Base-by-base conservation (phyloP, 768 basidiomycete genomes). In the Jaapia argillacea region DNA sequence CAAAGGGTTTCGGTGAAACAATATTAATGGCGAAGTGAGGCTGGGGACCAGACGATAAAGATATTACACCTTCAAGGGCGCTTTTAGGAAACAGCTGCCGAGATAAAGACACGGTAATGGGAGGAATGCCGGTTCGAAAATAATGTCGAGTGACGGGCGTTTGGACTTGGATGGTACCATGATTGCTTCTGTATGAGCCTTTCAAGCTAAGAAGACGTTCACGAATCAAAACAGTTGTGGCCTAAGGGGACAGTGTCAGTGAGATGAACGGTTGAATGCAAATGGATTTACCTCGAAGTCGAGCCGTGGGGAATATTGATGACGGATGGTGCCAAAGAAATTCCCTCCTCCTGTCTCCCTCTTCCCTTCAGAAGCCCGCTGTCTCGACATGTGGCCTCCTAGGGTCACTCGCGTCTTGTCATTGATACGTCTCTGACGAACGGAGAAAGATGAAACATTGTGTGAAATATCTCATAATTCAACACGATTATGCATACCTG, bases 271-370 rank as follows among this genome's bases (percentile, higher is more conserved):
- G 6, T 25, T 20, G 24, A 36, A 7, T 14, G 25, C 26, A 7
- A n/a, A n/a, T n/a, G n/a, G n/a, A n/a, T 26, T 10, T n/a, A 67
- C 67, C 55, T 70, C 63, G 20, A 68, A 56, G 50, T 57, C 65
- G 26, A 72, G 50, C 31, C 75, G 73, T 12, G 85, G 83, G 23
- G 85, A 85, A 54, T 77, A 78, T 52, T 87, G 84, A 58, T 90
- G 82, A 45, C 72, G 75, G 39, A 92, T 59, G 2, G 86, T 86
- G 27, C 84, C 85, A 21, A 76, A 55, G 28, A 91, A 24, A n/a
- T 42, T 45, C 20, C 38, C 24, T 5, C 45, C 44, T 3, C 13
- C 24, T 12, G 25, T 43, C 24, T 39, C 13, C 23, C 20, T 31
- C 50, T 13, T 22, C 12, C 21, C 25, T 13, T 45, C 44, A 13